Evolutionary conservation across 139 green algal species (phyloP).

Genomic region (Chlamydomonas sp.): DNA sequence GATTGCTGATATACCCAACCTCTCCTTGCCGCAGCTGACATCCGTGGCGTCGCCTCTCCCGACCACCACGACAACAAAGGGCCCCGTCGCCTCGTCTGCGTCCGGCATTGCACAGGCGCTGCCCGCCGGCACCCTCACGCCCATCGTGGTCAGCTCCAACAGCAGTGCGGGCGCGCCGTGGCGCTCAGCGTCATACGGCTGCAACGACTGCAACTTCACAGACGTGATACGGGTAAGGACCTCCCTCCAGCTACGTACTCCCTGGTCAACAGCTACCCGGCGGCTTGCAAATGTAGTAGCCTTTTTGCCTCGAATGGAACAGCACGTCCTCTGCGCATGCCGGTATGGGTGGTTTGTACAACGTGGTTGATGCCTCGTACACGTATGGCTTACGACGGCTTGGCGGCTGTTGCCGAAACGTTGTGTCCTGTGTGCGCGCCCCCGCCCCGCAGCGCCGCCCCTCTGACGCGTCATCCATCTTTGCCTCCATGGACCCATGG

Average conservation of each 20-base stretch:
- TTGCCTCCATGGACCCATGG: constrained; percentile 45
- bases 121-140: constrained; percentile 12
- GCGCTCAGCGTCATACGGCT: constrained; percentile 39
- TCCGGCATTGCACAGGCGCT: background rate
- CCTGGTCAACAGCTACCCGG: too few relatives aligned
- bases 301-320: background rate
- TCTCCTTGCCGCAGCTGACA: too few relatives aligned
- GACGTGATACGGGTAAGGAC: constrained; percentile 29
- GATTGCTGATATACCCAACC: too few relatives aligned
- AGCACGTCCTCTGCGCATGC: background rate
- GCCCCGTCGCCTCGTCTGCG: background rate
- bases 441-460: constrained; percentile 23
- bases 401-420: background rate
- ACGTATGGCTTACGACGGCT: background rate
- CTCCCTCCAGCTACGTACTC: background rate
- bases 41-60: too few relatives aligned
- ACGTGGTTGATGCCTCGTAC: too few relatives aligned
- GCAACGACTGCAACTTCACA: constrained; percentile 45
- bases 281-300: background rate
- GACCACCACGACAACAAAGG: too few relatives aligned
- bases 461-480: constrained; percentile 23
- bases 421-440: background rate
- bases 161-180: constrained; percentile 9
- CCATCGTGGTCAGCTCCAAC: background rate
- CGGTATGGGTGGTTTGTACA: too few relatives aligned